Conservation (phyloP, 1,139 yeast species). For the Suhomyces maxii region DNA sequence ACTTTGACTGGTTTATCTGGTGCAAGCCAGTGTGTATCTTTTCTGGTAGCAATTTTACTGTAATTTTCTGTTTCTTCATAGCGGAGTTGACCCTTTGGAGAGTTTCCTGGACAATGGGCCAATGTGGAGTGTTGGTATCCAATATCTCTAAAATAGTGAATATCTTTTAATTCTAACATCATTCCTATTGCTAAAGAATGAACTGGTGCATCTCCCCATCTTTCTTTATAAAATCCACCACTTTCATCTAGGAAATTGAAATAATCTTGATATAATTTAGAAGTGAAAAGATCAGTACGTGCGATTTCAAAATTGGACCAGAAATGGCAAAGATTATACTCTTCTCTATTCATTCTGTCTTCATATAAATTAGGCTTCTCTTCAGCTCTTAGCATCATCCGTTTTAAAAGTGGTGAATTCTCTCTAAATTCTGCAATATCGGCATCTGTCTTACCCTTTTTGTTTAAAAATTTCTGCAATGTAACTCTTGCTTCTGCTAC, state of each 20-base stretch:
- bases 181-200: conserved; percentile 83
- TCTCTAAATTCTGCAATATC: conserved; percentile 15
- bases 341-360: conserved; percentile 63
- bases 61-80: conserved; percentile 33
- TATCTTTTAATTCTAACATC: conserved; percentile 61
- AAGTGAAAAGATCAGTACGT: conserved; percentile 66
- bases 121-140: conserved; percentile 81
- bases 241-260: conserved; percentile 64
- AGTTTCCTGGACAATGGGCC: conserved; percentile 81
- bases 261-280: conserved; percentile 61
- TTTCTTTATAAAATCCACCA: conserved; percentile 81
- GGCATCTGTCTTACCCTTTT: conserved; percentile 15
- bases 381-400: conserved; percentile 25
- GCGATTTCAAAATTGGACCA: conserved; percentile 97
- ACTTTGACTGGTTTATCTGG: conserved; percentile 46
- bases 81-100: conserved; percentile 44
- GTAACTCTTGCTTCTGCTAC: conserved; percentile 31
- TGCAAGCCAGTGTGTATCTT: conserved; percentile 37
- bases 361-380: conserved; percentile 39
- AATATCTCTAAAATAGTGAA: conserved; percentile 88
- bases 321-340: conserved; percentile 80
- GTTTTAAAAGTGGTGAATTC: conserved; percentile 9
- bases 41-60: conserved; percentile 7
- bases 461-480: conserved; percentile 24
- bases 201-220: conserved; percentile 97